These are phyloP conservation scores for Goffeauzyma gilvescens DNA, from an alignment of 768 basidiomycete genomes.

Conservation along the genomic window DNA sequence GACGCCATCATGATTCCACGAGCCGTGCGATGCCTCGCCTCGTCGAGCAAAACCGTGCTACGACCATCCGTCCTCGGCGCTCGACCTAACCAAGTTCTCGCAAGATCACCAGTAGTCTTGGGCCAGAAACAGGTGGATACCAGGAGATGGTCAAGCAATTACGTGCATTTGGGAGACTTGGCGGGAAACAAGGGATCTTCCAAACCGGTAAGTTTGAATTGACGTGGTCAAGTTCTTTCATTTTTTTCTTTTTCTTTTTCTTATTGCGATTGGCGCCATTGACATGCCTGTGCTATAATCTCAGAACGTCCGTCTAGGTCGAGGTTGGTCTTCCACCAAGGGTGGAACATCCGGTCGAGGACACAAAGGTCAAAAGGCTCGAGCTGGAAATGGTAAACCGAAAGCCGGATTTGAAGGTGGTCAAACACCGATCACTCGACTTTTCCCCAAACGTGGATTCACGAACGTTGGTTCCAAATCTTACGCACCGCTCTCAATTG, in stretches of 20 bases:
- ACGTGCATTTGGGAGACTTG: conserved; percentile 19
- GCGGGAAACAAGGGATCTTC: conserved; percentile 20
- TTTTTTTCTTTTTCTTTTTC: not conserved
- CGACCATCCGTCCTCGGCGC: too few species aligned
- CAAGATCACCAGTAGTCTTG: too few species aligned
- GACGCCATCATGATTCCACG: too few species aligned
- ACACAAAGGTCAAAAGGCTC: conserved; percentile 86
- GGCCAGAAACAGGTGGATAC: too few species aligned
- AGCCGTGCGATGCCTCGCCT: too few species aligned
- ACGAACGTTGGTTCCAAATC: conserved; percentile 58
- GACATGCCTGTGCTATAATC: not conserved
- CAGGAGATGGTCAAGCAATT: conserved; percentile 19
- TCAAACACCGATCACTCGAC: conserved; percentile 76
- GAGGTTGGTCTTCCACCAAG: conserved; percentile 76
- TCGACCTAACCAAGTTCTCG: too few species aligned
- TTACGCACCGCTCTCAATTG: conserved; percentile 68
- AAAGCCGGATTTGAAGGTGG: conserved; percentile 83
- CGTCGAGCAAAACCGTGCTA: too few species aligned
- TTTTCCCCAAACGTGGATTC: conserved; percentile 87
- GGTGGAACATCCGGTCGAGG: conserved; percentile 87
- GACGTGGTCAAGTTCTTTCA: not conserved
- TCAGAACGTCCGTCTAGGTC: conserved; percentile 47
- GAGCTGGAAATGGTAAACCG: conserved; percentile 68
- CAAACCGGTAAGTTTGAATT: conserved; percentile 12
- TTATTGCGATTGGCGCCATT: not conserved